phyloP scores from a whole-genome alignment of 306 rosid genomes.

The Arachis hypogaea region DNA sequence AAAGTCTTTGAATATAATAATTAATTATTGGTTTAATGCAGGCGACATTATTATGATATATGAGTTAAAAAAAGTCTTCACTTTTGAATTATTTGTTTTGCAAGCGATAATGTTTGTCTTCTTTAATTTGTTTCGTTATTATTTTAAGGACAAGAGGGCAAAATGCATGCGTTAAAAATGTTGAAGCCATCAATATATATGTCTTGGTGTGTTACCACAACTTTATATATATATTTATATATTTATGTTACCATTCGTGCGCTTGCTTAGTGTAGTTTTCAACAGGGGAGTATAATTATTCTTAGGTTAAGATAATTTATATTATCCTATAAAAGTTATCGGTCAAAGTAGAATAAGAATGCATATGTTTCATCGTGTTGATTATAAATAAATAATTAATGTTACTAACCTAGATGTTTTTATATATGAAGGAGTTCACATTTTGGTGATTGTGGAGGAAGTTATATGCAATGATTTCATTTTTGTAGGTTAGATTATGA shows the following conservation, averaged over 20 bases:
- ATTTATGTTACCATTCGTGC: slow-evolving; percentile 28
- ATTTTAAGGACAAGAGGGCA: slow-evolving; percentile 7
- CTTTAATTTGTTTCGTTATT: not conserved
- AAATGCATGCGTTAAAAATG: not conserved
- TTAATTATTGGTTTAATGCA: not conserved
- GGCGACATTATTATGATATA: slow-evolving; percentile 3
- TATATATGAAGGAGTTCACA: not conserved
- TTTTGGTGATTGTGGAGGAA: slow-evolving; percentile 4
- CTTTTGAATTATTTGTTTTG: not conserved
- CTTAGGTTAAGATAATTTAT: slow-evolving; percentile 24
- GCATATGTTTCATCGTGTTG: slow-evolving; percentile 4
- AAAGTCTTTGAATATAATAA: not conserved
- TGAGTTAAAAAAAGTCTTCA: slow-evolving; percentile 2
- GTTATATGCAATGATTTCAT: slow-evolving; percentile 17
- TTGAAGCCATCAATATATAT: not conserved
- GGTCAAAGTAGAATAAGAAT: slow-evolving; percentile 19
- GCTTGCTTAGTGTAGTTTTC: slow-evolving; percentile 38
- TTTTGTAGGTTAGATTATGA: not conserved
- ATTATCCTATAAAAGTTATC: slow-evolving; percentile 3
- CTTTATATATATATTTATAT: not conserved
- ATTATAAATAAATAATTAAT: slow-evolving; percentile 23
- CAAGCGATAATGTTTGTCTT: not conserved
- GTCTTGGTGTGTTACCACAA: slow-evolving; percentile 34
- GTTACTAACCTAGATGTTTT: not conserved
- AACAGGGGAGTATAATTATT: slow-evolving; percentile 38